Percentiles rank a stretch among this genome's conserved stretches.
Conservation (phyloP, 2,329 filamentous ascomycete species). For the Tolypocladium ovalisporum region DNA sequence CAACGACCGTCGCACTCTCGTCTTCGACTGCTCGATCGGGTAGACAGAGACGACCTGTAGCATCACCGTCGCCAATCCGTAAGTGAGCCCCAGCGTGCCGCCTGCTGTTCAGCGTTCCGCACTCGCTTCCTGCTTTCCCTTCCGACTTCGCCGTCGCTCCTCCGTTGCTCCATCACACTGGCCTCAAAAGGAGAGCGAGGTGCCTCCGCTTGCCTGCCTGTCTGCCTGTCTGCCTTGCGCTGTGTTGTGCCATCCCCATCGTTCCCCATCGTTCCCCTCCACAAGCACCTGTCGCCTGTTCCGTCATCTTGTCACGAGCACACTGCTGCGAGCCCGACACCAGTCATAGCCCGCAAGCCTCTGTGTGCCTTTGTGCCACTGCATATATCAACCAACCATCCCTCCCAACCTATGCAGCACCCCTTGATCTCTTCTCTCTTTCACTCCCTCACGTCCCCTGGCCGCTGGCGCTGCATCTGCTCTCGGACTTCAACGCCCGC, state of each 20-base stretch:
- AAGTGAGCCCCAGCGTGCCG: constrained; percentile 1
- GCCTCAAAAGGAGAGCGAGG: background rate
- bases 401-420: background rate
- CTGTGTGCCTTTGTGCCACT: background rate
- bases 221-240: background rate
- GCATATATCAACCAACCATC: constrained; percentile 1
- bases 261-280: background rate
- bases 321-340: background rate
- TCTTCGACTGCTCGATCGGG: background rate
- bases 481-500: background rate
- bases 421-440: background rate
- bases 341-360: background rate
- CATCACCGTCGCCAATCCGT: background rate
- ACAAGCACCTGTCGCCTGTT: background rate
- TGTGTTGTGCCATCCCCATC: background rate
- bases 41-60: background rate
- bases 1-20: background rate
- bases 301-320: constrained; percentile 2
- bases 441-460: background rate
- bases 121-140: background rate
- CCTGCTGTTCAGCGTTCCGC: background rate
- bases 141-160: background rate
- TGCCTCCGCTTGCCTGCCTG: background rate
- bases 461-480: background rate
- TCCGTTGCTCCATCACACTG: background rate